Percentiles rank a stretch among this genome's conserved stretches.
Conservation (phyloP, 495 filamentous ascomycete genomes). For the Geoglossum glabrum region DNA sequence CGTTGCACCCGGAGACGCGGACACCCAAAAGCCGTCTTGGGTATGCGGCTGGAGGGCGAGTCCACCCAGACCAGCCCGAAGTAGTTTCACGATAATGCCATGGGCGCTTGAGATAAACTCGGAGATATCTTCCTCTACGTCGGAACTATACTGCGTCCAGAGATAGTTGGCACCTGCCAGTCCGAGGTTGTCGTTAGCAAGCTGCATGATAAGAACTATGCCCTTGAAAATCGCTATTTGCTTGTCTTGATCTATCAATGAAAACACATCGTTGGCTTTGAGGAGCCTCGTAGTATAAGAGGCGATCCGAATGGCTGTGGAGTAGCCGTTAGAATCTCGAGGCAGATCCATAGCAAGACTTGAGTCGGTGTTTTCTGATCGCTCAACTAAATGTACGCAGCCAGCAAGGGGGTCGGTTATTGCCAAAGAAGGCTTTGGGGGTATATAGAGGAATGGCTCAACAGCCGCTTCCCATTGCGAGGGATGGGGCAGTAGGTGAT, state of each 20-base stretch:
- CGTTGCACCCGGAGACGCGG: neutral
- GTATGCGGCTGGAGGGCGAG: neutral
- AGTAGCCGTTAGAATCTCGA: constrained; percentile 47
- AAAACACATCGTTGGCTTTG: constrained; percentile 10
- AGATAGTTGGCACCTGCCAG: constrained; percentile 36
- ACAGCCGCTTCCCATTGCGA: constrained; percentile 33
- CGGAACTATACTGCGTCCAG: constrained; percentile 24
- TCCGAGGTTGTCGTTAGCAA: constrained; percentile 43
- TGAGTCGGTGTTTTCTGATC: neutral
- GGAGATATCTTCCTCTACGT: constrained; percentile 37
- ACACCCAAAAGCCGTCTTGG: neutral
- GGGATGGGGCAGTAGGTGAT: constrained; percentile 27
- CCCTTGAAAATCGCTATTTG: constrained; percentile 18
- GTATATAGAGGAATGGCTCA: constrained; percentile 32
- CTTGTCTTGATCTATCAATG: constrained; percentile 4
- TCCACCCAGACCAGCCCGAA: constrained; percentile 7
- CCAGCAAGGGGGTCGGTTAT: constrained; percentile 54
- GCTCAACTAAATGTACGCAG: constrained; percentile 41
- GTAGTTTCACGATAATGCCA: constrained; percentile 28
- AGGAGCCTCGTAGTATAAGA: constrained; percentile 42
- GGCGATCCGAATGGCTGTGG: constrained; percentile 52
- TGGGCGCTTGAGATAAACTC: constrained; percentile 37
- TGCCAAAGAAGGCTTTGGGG: constrained; percentile 41
- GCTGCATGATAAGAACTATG: constrained; percentile 32
- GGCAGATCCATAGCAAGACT: constrained; percentile 11